These are phyloP conservation scores for Poterioochromonas sp. DNA, from an alignment of 352 stramenopile genomes.

Conservation along the genomic window DNA sequence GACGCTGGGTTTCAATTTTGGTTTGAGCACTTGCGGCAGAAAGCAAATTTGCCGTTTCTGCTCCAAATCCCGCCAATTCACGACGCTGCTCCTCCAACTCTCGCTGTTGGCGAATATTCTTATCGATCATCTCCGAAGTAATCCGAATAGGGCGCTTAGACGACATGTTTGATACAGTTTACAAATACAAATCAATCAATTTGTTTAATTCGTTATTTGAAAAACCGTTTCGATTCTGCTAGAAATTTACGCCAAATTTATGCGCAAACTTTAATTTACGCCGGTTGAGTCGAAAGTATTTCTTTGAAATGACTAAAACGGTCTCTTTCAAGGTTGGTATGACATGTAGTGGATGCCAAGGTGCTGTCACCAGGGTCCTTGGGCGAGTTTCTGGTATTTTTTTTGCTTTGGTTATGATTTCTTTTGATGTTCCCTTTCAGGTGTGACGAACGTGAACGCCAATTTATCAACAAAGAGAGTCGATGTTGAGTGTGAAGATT, in stretches of 20 bases:
- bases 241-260: too few relatives aligned
- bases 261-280: too few relatives aligned
- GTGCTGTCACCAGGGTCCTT: not conserved
- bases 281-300: too few relatives aligned
- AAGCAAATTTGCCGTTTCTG: constrained; percentile 21
- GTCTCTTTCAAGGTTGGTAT: constrained; percentile 23
- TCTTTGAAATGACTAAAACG: constrained; percentile 16
- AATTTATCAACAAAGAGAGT: constrained; percentile 18
- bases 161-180: too few relatives aligned
- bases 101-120: constrained; percentile 5
- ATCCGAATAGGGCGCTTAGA: not conserved
- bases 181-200: too few relatives aligned
- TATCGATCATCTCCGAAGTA: not conserved
- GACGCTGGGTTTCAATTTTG: not conserved
- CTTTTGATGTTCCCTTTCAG: not conserved
- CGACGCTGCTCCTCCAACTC: not conserved
- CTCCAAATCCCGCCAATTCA: not conserved
- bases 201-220: too few relatives aligned
- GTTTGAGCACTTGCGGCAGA: constrained; percentile 10
- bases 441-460: not conserved
- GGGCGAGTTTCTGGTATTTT: not conserved
- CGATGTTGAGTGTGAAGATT: not conserved
- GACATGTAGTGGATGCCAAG: constrained; percentile 1
- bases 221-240: too few relatives aligned
- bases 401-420: not conserved